These are phyloP conservation scores for Exobasidium rhododendri DNA, from an alignment of 1,284 basidiomycete species.

Conservation along the genomic window DNA sequence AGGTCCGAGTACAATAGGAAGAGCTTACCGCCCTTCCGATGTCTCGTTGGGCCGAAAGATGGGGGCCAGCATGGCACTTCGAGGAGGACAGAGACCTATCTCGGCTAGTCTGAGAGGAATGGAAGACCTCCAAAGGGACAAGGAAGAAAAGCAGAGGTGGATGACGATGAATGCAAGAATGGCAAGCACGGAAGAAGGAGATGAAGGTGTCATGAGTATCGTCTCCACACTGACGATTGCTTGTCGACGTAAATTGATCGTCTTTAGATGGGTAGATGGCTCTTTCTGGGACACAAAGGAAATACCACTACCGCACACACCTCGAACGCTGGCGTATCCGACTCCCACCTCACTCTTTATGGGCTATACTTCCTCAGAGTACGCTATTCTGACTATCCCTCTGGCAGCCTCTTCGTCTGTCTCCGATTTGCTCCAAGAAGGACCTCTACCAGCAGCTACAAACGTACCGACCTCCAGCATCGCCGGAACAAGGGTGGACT, in stretches of 20 bases:
- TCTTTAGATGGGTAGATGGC: conserved; percentile 80
- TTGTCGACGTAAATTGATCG: conserved; percentile 75
- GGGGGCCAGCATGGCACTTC: neutral
- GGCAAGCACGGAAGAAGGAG: neutral
- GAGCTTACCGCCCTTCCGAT: conserved; percentile 1
- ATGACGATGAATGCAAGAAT: conserved; percentile 8
- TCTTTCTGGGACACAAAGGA: conserved; percentile 73
- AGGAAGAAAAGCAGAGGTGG: conserved; percentile 10
- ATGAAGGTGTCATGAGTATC: conserved; percentile 37
- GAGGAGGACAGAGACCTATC: neutral
- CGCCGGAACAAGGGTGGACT: conserved; percentile 7
- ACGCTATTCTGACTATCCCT: conserved; percentile 68
- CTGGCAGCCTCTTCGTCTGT: conserved; percentile 25
- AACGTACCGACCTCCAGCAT: conserved; percentile 4
- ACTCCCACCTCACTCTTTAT: conserved; percentile 64
- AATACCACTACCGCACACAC: conserved; percentile 73
- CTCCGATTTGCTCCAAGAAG: conserved; percentile 12
- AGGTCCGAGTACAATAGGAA: neutral
- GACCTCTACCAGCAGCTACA: neutral
- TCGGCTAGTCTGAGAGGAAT: conserved; percentile 14
- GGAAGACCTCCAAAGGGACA: conserved; percentile 15
- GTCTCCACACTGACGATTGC: conserved; percentile 79
- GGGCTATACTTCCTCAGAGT: conserved; percentile 72
- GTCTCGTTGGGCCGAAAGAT: conserved; percentile 1
- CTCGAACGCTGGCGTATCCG: conserved; percentile 70